These are phyloP conservation scores for Myxozyma nipponensis DNA, from an alignment of 805 yeast species.

Conservation along the genomic window DNA sequence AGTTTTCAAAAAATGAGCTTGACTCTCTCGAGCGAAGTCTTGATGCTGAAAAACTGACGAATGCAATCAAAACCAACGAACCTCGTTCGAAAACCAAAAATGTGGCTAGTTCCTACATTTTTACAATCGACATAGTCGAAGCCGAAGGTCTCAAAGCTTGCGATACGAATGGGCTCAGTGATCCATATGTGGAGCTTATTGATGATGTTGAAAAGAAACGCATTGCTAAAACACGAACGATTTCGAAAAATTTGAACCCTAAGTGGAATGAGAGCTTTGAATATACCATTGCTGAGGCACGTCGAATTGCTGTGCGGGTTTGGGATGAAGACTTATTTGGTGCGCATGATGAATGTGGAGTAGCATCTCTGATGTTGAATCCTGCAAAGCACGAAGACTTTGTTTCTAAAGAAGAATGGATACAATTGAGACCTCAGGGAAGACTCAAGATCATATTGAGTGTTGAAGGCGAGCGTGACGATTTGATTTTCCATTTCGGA, in stretches of 20 bases:
- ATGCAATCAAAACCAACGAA: conserved; percentile 37
- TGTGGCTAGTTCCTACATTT: conserved; percentile 46
- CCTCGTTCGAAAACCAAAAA: conserved; percentile 5
- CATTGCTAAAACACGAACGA: conserved; percentile 65
- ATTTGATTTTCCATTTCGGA: conserved; percentile 78
- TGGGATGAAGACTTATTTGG: conserved; percentile 63
- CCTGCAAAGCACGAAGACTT: conserved; percentile 61
- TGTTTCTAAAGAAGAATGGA: conserved; percentile 57
- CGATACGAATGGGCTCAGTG: conserved; percentile 46
- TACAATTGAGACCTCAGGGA: conserved; percentile 68
- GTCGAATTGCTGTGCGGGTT: conserved; percentile 51
- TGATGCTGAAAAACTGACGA: conserved; percentile 56
- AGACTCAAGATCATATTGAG: conserved; percentile 61
- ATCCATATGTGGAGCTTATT: conserved; percentile 57
- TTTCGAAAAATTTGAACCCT: conserved; percentile 62
- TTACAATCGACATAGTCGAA: conserved; percentile 57
- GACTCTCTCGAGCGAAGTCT: conserved; percentile 51
- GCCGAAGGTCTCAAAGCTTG: conserved; percentile 59
- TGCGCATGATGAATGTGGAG: conserved; percentile 62
- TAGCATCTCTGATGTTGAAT: conserved; percentile 56
- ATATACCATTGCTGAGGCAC: conserved; percentile 25
- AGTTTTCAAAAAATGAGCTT: conserved; percentile 36
- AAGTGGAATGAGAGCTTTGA: conserved; percentile 89
- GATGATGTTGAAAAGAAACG: conserved; percentile 54
- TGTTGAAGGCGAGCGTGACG: conserved; percentile 73